Evolutionary conservation across 352 stramenopile genomes (phyloP).

Genomic region (Phytopythium aichiense): DNA sequence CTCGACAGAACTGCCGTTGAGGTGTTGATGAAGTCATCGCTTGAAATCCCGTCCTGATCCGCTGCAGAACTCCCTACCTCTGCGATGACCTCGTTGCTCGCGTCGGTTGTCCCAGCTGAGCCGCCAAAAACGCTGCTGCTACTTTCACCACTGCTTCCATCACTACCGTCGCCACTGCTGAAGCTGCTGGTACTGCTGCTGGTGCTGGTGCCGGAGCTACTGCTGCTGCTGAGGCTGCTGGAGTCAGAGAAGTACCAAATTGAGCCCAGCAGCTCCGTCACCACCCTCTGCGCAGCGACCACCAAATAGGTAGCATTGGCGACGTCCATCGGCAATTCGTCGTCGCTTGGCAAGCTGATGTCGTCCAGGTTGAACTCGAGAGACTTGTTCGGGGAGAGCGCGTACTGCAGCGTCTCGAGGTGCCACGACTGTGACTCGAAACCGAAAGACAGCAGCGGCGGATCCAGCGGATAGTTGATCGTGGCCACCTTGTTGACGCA

Average conservation of each 20-base stretch:
- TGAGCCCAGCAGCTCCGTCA: not conserved
- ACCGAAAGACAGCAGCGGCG: conserved; percentile 8
- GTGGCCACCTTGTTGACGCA: not conserved
- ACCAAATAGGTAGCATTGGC: conserved; percentile 4
- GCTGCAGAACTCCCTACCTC: not conserved
- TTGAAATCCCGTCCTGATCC: not conserved
- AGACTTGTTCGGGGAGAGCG: not conserved
- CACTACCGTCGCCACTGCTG: no score
- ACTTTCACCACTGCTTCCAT: no score
- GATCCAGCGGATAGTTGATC: not conserved
- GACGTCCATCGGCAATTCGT: conserved; percentile 11
- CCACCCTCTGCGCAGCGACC: not conserved
- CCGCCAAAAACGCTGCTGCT: no score
- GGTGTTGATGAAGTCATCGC: conserved; percentile 2
- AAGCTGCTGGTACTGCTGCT: not conserved
- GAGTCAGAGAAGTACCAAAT: not conserved
- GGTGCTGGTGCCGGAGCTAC: not conserved
- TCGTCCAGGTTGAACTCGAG: conserved; percentile 8
- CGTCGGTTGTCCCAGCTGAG: not conserved
- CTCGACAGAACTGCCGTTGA: conserved; percentile 1
- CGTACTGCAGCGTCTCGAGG: not conserved
- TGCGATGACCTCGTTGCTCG: not conserved
- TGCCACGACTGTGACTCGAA: conserved; percentile 15
- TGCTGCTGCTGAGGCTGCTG: not conserved
- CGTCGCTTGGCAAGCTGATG: not conserved